A percentile compares a stretch with the other conserved stretches of the same genome.
phyloP scores from a whole-genome alignment of 2,329 filamentous ascomycete genomes.

The Nigrospora sphaerica region DNA sequence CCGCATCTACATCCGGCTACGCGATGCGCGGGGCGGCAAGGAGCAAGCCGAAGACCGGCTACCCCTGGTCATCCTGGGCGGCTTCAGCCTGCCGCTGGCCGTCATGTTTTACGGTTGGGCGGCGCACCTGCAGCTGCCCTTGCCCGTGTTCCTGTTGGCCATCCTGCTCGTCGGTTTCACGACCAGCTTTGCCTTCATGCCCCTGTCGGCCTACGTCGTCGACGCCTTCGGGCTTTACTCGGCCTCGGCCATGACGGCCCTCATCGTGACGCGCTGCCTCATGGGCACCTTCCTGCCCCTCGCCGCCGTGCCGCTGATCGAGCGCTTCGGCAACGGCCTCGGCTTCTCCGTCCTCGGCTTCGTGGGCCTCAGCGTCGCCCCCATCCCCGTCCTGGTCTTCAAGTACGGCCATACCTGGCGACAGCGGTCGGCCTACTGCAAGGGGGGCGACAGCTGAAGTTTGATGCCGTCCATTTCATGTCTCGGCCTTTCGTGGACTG shows the following conservation, averaged over 20 bases:
- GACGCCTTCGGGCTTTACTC: slow-evolving; percentile 49
- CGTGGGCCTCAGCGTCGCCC: slow-evolving; percentile 33
- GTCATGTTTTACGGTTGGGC: slow-evolving; percentile 44
- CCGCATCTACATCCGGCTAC: slow-evolving; percentile 42
- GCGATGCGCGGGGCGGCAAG: slow-evolving; percentile 27
- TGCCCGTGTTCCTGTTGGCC: slow-evolving; percentile 33
- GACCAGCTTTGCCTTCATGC: slow-evolving; percentile 38
- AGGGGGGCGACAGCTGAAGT: neutral
- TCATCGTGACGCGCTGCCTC: slow-evolving; percentile 48
- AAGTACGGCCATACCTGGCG: slow-evolving; percentile 46
- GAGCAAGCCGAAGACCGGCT: slow-evolving; percentile 48
- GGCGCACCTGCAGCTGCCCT: slow-evolving; percentile 32
- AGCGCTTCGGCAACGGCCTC: slow-evolving; percentile 42
- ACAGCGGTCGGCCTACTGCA: slow-evolving; percentile 39
- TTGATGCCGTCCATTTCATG: too few species aligned
- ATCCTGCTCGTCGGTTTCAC: slow-evolving; percentile 37
- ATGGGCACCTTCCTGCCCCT: slow-evolving; percentile 52
- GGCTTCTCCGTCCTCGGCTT: slow-evolving; percentile 38
- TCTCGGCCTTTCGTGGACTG: too few species aligned
- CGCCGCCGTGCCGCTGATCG: slow-evolving; percentile 37
- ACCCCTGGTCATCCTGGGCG: slow-evolving; percentile 41
- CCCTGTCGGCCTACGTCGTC: slow-evolving; percentile 48
- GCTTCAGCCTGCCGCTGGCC: slow-evolving; percentile 35
- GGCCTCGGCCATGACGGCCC: slow-evolving; percentile 48
- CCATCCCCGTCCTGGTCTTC: slow-evolving; percentile 43